Evolutionary conservation across 352 stramenopile genomes (phyloP).

Genomic region (Phytophthora macrochlamydospora): DNA sequence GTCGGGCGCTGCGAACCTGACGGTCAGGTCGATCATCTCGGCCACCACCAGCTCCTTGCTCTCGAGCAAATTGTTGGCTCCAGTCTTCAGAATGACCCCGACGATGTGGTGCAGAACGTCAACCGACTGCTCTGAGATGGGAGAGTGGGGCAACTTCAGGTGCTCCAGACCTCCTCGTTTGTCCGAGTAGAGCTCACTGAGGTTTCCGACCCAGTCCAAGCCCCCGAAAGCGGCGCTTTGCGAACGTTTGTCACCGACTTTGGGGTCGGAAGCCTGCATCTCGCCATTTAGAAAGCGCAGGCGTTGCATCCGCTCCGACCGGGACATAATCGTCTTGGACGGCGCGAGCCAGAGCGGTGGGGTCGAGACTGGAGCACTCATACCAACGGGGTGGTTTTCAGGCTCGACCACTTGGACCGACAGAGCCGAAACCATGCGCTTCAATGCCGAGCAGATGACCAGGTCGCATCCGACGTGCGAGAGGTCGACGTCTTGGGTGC

Average conservation of each 20-base stretch:
- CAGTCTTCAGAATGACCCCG: not conserved
- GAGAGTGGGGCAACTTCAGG: not conserved
- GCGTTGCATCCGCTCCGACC: not conserved
- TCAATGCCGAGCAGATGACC: not conserved
- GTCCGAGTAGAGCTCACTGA: not conserved
- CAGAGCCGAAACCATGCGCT: not conserved
- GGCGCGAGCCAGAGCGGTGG: not conserved
- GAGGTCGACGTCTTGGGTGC: not conserved
- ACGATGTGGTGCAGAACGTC: not conserved
- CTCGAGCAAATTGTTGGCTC: not conserved
- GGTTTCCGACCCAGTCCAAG: not conserved
- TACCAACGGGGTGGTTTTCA: not conserved
- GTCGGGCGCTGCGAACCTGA: not conserved
- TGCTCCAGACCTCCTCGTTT: not conserved
- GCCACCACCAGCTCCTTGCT: not conserved
- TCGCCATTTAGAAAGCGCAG: not conserved
- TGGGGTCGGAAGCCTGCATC: not conserved
- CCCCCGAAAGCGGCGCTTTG: not conserved
- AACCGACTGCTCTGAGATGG: not conserved
- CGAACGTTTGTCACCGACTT: constrained; percentile 1
- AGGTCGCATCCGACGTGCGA: not conserved
- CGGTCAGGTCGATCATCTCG: not conserved
- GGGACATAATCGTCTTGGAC: not conserved
- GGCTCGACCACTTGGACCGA: not conserved
- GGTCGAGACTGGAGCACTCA: not conserved